phyloP scores from a whole-genome alignment of 169 alveolate species.

The Eimeria praecox region DNA sequence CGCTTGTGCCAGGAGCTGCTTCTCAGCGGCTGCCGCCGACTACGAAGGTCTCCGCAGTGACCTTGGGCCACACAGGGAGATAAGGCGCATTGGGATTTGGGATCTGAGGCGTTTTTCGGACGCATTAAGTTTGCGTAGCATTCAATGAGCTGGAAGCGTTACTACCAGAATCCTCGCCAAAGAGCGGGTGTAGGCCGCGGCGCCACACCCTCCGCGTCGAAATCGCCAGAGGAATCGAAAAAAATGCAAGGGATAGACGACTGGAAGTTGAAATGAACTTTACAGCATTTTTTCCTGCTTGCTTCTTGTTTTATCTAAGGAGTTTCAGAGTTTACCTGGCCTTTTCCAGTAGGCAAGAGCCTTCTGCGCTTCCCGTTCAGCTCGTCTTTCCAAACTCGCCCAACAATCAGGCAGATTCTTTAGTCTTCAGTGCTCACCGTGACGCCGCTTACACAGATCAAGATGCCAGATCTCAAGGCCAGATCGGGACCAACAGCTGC shows the following conservation, averaged over 20 bases:
- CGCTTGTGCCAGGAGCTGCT: constrained; percentile 5
- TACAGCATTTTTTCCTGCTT: not conserved
- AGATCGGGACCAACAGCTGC: constrained; percentile 61
- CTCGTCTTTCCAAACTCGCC: not conserved
- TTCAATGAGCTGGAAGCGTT: not conserved
- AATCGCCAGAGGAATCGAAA: not conserved
- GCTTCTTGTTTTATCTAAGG: not conserved
- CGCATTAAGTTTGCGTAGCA: too few relatives aligned
- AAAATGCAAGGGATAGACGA: not conserved
- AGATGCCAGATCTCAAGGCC: constrained; percentile 31
- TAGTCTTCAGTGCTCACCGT: not conserved
- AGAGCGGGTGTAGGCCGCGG: constrained; percentile 2
- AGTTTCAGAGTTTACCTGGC: not conserved
- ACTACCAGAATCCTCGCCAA: constrained; percentile 16
- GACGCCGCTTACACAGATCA: constrained; percentile 60
- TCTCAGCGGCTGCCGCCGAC: not conserved
- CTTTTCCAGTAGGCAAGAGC: not conserved
- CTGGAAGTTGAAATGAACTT: not conserved
- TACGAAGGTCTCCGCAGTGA: too few relatives aligned
- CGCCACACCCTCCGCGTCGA: constrained; percentile 13
- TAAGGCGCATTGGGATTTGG: too few relatives aligned
- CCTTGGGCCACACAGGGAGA: too few relatives aligned
- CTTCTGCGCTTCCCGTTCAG: not conserved
- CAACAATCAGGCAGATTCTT: not conserved
- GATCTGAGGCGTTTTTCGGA: too few relatives aligned